A percentile compares a stretch with the other conserved stretches of the same genome.
phyloP scores from a whole-genome alignment of 805 yeast species.

The Yamadazyma olivae region DNA sequence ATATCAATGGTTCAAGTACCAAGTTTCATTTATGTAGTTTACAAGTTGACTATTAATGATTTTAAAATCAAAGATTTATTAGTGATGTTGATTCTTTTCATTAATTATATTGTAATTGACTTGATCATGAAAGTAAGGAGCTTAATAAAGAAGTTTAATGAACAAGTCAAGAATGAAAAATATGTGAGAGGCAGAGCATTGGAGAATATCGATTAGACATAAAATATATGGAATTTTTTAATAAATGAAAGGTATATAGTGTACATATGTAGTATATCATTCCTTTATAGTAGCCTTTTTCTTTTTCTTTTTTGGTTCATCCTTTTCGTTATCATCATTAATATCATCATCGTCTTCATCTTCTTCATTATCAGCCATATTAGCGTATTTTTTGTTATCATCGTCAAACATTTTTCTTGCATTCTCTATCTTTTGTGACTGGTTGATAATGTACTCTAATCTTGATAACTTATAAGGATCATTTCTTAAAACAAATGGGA shows the following conservation, averaged over 20 bases:
- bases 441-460: slow-evolving; percentile 38
- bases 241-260: not conserved
- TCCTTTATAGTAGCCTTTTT: not conserved
- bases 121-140: slow-evolving; percentile 7
- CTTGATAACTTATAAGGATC: slow-evolving; percentile 43
- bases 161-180: slow-evolving; percentile 54
- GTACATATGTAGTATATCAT: not conserved
- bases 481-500: slow-evolving; percentile 37
- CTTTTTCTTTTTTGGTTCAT: slow-evolving; percentile 8
- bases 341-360: slow-evolving; percentile 2
- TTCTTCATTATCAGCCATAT: slow-evolving; percentile 7
- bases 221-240: not conserved
- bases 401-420: slow-evolving; percentile 42
- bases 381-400: slow-evolving; percentile 16
- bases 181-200: slow-evolving; percentile 57
- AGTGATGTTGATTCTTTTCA: slow-evolving; percentile 12
- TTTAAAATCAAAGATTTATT: slow-evolving; percentile 3
- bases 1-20: slow-evolving; percentile 2
- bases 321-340: slow-evolving; percentile 1
- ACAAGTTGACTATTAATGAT: not conserved
- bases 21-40: slow-evolving; percentile 4
- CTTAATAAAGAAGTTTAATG: slow-evolving; percentile 24
- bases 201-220: slow-evolving; percentile 31
- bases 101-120: slow-evolving; percentile 11
- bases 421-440: slow-evolving; percentile 31